Evolutionary conservation across 345 rosid genomes (phyloP), one percentile per base, ranked within the genome.

Genomic region (Passiflora organensis): DNA sequence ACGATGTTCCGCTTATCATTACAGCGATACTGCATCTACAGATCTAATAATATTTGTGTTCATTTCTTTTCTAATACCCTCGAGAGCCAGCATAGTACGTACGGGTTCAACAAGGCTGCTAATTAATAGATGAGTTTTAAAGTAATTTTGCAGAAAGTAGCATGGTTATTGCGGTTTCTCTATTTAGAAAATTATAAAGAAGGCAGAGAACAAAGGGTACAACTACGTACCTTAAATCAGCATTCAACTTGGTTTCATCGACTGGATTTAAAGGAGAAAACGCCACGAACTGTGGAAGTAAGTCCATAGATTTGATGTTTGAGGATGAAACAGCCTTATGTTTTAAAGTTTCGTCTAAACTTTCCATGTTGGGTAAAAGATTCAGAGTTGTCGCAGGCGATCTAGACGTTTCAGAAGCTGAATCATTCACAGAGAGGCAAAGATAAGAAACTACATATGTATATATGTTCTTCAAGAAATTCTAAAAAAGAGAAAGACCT

Each of bases 311-410:
- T 54, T 63, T 74, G 20, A 10, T 42, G 32, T 44, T 53, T 32
- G n/a, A 19, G n/a, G 66, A 41, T 2, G 51, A 61, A 18, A 15
- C 24, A 28, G 22, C 6, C 22, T 46, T 55, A 16, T 23, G 53
- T 36, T 48, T 16, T 2, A 11, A 12, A 22, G n/a, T 13, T 6
- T n/a, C 67, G 4, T 55, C 13, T 10, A 65, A 47, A 47, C 57
- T 70, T 48, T 60, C 78, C 66, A 59, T 59, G 32, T 37, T 55
- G 13, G 79, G 69, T 37, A 76, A 32, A 15, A 81, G 55, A 47
- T 73, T 65, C 67, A 63, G 56, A 16, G 69, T 55, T 24, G 62
- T 38, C 10, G 68, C 55, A 1, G 65, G 62, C 11, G 48, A n/a
- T n/a, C n/a, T 47, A 6, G 55, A 18, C 23, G 67, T 42, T 41